Evolutionary conservation across 805 yeast species (phyloP), one percentile per base, ranked within the genome.

Genomic region (Nakazawaea wickerhamii): DNA sequence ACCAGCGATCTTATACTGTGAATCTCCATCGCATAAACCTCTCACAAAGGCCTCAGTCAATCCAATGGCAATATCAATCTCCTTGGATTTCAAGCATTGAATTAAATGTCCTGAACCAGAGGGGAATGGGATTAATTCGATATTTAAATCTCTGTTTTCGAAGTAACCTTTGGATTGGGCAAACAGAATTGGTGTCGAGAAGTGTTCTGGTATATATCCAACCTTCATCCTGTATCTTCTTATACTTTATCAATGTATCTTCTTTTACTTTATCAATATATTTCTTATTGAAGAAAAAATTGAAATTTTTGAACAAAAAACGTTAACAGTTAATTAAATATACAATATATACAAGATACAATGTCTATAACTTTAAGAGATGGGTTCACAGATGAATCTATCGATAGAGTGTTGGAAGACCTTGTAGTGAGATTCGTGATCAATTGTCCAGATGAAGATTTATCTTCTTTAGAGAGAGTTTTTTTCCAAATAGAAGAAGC

Each of bases 401-500:
- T 84, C 28, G 89, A 84, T 55, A 74, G 81, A 51, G 84, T 80
- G 1, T 65, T 88, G 27, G 96, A 87, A 58, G 99, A 93, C 58
- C 68, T 93, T 27, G 70, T 88, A 14, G 98, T 87, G 39, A 70
- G 99, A 48, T 93, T 93, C 57, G 81, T 95, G 38, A 76, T 90
- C 45, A 93, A 93, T 67, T 85, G 90, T 40, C 98, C 99, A 8
- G 77, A 79, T 4, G 97, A 91, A 55, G 99, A 93, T 60, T 65
- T 91, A 40, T 78, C 93, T 26, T 75, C 90, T 13, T 73, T 81
- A 22, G 91, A 77, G 57, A 72, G 99, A 56, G 84, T 90, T 20
- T 77, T 89, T 55, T 93, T 93, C 65, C 95, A 90, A 59, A 81
- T 93, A 32, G 99, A 93, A 67, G 98, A 93, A 61, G 99, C 99